Evolutionary conservation across 176 grass and related monocot genomes (phyloP).

Genomic region (Carex scoparia): DNA sequence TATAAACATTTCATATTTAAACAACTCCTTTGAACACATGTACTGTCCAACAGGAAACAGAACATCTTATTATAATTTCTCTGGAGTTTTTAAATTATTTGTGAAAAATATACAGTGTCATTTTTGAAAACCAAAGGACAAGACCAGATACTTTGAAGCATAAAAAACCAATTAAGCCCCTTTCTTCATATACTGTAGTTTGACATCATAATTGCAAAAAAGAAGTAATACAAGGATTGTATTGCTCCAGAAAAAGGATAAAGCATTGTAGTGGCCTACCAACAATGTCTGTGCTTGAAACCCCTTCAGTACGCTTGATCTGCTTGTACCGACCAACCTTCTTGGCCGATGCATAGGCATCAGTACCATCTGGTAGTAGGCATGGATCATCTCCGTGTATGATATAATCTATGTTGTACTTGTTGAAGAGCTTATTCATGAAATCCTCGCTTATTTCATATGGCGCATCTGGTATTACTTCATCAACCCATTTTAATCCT

Average conservation of each 20-base stretch:
- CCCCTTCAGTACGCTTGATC: constrained; percentile 89
- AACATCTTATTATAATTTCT: neutral
- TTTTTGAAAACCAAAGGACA: neutral
- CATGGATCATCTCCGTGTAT: constrained; percentile 96
- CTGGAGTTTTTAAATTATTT: neutral
- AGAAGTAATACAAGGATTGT: neutral
- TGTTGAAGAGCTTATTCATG: constrained; percentile 86
- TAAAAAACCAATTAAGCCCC: neutral
- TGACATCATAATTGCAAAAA: neutral
- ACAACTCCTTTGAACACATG: neutral
- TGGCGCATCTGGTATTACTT: constrained; percentile 69
- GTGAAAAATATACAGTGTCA: neutral
- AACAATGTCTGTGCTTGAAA: constrained; percentile 86
- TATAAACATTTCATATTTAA: neutral
- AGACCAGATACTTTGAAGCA: neutral
- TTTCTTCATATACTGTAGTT: neutral
- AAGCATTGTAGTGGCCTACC: constrained; percentile 40
- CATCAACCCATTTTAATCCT: constrained; percentile 91
- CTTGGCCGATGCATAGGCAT: constrained; percentile 81
- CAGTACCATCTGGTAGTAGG: constrained; percentile 74
- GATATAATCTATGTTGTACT: constrained; percentile 77
- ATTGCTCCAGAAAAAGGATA: neutral
- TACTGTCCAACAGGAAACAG: neutral
- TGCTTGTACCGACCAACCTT: constrained; percentile 88
- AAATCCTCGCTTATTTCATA: constrained; percentile 91